Evolutionary conservation across 2,329 filamentous ascomycete genomes (phyloP), one percentile per base, ranked within the genome.

Genomic region (Fusarium sp.): DNA sequence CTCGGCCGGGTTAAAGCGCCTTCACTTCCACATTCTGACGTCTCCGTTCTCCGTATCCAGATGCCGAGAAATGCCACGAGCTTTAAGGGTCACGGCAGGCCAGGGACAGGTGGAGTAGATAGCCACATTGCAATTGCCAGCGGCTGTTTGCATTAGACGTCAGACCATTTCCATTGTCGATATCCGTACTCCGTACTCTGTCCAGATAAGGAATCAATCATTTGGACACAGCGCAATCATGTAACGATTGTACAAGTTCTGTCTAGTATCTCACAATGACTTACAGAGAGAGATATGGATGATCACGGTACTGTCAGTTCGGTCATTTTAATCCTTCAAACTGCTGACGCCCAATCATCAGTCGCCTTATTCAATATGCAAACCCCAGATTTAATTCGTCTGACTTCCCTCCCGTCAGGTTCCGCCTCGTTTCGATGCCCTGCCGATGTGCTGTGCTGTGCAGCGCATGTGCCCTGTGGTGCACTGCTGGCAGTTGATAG

Each of bases 61-160:
- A 53, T 72, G 69, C 68, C 68, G 57, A 56, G 53, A 58, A 50
- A 61, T 62, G 56, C 70, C 57, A 73, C 60, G 62, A 72, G 62
- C 60, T 59, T 63, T 48, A 40, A 66, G 51, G 51, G 62, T 57
- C 67, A 69, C 17, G 58, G 46, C 58, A 62, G 45, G 56, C 48
- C 44, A 32, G 35, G 35, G 35, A 37, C 35, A 35, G 41, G 66
- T 73, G 71, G 71, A 73, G 66, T 46, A 63, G 61, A 46, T 49
- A 63, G 56, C 67, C 59, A 68, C 66, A 59, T 50, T 39, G 44
- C 26, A 50, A 60, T 52, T 64, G 68, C 67, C 62, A 54, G 67
- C 64, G 60, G 45, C 56, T 59, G 55, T 60, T 56, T 73, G 62
- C 70, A 74, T 70, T 68, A 62, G 60, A 28, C 52, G 70, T 74